Evolutionary conservation across 2,329 filamentous ascomycete species (phyloP), one percentile per base, ranked within the genome.

Genomic region (Pezicula radicicola): DNA sequence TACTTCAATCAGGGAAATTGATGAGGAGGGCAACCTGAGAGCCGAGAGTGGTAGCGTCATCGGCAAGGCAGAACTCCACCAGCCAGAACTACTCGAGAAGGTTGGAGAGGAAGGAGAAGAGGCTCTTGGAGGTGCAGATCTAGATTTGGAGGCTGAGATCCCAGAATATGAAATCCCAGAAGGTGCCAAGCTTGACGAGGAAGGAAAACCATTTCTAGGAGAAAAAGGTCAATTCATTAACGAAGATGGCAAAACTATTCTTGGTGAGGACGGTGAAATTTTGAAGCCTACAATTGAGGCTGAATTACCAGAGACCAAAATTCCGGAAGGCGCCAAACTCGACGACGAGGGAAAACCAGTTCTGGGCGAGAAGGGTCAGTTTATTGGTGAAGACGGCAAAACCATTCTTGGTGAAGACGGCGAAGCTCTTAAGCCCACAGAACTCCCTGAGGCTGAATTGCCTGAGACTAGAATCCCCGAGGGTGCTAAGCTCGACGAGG

Each of bases 1-100:
- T 55, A 85, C 83, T 56, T 80, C 84, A 16, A 77, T 84, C 53
- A 85, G 84, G 71, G 86, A 85, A 67, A 72, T 84, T 56, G 83
- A 83, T 69, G 71, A 72, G 10, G 75, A 82, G 57, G 80, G 80
- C 3, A 80, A 83, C 12, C 74, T 83, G 3, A 70, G 78, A 35
- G 78, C 81, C 52, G 73, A 77, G 27, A 76, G 80, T 45, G 80
- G 79, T 15, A 79, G 81, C 59, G 57, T 82, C 53, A 71, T 89
- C 53, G 87, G 79, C 10, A 72, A 75, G 58, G 59, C 53, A 6
- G 66, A 70, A 33, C 64, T 68, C 3, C 40, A 56, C 6, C 54
- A 52, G 15, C 66, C 72, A 30, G 66, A 70, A 30, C 64, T 68
- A 4, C 40, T 57, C 6, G 54, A 52, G 12, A 48, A 55, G 39